Base-by-base conservation (phyloP, 2,329 filamentous ascomycete genomes). In the Pestalotiopsis sp. region DNA sequence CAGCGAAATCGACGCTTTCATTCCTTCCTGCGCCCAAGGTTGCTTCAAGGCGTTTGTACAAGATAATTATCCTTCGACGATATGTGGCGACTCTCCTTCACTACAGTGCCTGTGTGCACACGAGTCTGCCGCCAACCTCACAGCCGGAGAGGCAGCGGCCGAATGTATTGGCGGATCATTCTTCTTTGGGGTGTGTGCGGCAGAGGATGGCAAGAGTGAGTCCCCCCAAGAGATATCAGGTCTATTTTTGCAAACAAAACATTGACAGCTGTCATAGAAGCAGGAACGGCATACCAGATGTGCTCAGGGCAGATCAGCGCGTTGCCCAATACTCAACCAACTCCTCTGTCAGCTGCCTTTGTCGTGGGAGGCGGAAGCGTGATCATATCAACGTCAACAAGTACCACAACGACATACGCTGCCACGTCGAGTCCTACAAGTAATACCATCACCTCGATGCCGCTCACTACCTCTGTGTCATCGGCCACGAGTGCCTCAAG, bases 141-240 rank as follows among this genome's bases (percentile, higher is more conserved):
- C 92, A 1, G 75, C 93, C 62, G 91, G 91, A n/a, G 92, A 94
- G 79, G 91, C 86, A 12, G 90, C 89, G 4, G 79, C 93, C 70
- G 87, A 91, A 75, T 94, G 92, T 77, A 85, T 92, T 41, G 82
- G 87, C 9, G 87, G 87, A 7, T 85, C 88, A 74, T 80, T 76
- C 68, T 78, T 78, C 45, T 74, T 84, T 59, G 85, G 85, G 2
- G 80, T 79, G 14, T 94, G 92, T 77, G 77, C 81, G 4, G 80
- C 82, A 3, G 74, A 79, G 12, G 84, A 87, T 64, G 77, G 77
- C 11, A 73, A 76, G 41, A 79, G 84, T 78, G 75, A 83, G 73
- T 76, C 38, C 45, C n/a, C 27, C 23, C 31, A 17, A 27, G 17
- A 62, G 17, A 17, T 39, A 39, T 4, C 23, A 14, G 13, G 11